Conservation (phyloP, 345 rosid genomes). For the Gynandropsis gynandra region DNA sequence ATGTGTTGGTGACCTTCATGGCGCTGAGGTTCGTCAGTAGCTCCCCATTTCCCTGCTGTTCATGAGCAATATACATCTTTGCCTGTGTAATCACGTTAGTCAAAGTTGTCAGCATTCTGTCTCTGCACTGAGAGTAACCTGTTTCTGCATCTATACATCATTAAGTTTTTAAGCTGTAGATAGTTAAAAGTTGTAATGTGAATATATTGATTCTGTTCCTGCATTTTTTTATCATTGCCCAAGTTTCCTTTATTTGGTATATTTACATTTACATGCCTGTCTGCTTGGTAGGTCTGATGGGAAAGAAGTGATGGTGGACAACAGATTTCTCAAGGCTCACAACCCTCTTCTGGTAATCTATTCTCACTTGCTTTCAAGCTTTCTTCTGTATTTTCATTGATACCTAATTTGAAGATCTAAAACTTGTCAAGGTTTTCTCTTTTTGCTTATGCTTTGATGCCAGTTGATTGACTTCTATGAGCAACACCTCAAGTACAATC, state of each 20-base stretch:
- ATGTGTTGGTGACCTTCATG: constrained; percentile 62
- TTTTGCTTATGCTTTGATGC: constrained; percentile 1
- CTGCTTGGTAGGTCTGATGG: constrained; percentile 69
- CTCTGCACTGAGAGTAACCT: no score
- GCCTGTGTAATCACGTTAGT: no score
- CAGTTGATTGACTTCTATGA: constrained; percentile 91
- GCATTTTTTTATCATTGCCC: no score
- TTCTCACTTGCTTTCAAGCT: not conserved
- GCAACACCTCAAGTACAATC: constrained; percentile 82
- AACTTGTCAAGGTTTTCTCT: not conserved
- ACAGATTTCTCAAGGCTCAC: constrained; percentile 72
- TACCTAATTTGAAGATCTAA: constrained; percentile 12
- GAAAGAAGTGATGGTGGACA: constrained; percentile 75
- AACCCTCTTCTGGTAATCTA: constrained; percentile 76
- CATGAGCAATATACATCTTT: no score
- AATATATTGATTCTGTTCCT: no score
- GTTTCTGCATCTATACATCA: no score
- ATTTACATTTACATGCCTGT: not conserved
- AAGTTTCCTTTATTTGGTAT: no score
- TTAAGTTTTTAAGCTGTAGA: no score
- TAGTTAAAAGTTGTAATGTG: no score
- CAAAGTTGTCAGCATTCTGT: no score
- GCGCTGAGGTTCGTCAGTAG: constrained; percentile 63
- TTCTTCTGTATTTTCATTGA: constrained; percentile 4
- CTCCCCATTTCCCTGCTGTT: no score